Percentiles rank a stretch among this genome's conserved stretches.
phyloP scores from a whole-genome alignment of 305 asterid species.

The Withania somnifera region DNA sequence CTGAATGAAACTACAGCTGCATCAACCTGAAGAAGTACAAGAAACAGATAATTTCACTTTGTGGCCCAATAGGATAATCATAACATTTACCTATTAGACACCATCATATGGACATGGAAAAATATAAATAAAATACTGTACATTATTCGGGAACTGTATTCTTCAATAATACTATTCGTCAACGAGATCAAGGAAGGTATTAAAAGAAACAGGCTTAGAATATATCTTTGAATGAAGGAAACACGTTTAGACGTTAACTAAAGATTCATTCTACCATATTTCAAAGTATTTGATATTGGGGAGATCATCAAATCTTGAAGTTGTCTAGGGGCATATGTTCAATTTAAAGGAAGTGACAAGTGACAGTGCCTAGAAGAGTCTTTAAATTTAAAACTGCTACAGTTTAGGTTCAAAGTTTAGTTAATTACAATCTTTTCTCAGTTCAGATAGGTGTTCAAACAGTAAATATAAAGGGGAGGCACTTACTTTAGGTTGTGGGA shows the following conservation, averaged over 20 bases:
- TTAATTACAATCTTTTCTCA: background rate
- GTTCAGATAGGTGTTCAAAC: background rate
- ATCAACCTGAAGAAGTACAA: constrained; percentile 52
- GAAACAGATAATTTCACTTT: background rate
- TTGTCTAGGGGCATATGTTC: background rate
- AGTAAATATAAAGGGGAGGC: background rate
- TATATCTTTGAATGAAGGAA: background rate
- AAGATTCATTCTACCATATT: background rate
- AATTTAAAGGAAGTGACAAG: background rate
- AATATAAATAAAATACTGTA: background rate
- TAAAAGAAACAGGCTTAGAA: background rate
- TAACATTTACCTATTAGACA: background rate
- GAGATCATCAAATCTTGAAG: background rate
- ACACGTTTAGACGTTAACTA: background rate
- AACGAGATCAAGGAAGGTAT: background rate
- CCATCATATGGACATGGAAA: background rate
- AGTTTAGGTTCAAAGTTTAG: background rate
- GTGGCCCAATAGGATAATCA: background rate
- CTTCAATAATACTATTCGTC: background rate
- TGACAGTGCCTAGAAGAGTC: background rate
- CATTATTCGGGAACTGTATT: background rate
- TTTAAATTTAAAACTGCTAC: background rate
- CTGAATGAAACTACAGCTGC: constrained; percentile 78
- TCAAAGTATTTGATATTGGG: background rate
- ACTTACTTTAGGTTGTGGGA: constrained; percentile 87